Base-by-base conservation (phyloP, 192 early-diverging fungal genomes). In the Entrophospora sp. region DNA sequence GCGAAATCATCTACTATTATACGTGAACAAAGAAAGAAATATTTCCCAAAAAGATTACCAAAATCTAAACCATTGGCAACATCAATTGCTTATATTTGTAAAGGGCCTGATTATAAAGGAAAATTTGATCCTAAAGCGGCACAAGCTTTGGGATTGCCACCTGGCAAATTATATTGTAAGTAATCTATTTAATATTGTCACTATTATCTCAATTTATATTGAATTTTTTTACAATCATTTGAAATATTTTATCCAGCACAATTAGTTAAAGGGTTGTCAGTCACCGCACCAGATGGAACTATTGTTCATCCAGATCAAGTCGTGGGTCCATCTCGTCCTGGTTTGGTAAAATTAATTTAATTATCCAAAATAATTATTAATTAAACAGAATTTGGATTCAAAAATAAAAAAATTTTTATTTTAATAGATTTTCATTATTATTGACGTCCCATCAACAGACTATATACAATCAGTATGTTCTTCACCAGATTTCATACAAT, bases 61-160 rank as follows among this genome's bases (percentile, higher is more conserved):
- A 66, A 57, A 64, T 80, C 86, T 0, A 70, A 32, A n/a, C 85
- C 84, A 2, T 73, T 75, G 6, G 67, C 76, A 4, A 70, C 55
- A 3, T 81, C 77, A 1, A 69, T 90, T 34, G 80, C 80, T 59
- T 96, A 91, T 57, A 88, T 94, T 12, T 85, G 85, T 64, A 79
- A 84, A 63, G 87, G 89, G 0, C 87, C 89, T 1, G 77, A 77
- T 4, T 79, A 87, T 25, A 83, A 80, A 0, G 91, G 93, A 24
- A 95, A 93, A 66, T 94, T 97, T 70, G 77, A 90, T 58, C 73
- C 82, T 9, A 32, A 80, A 30, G 81, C 81, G 0, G 93, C 92
- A 9, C 35, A 70, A 22, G 77, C 69, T 24, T 78, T 95, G 2
- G 90, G 88, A 2, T 74, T 94, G 0, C 76, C 76, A 46, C 81